A percentile compares a stretch with the other conserved stretches of the same genome.
phyloP scores from a whole-genome alignment of 2,329 filamentous ascomycete species.

The Arthrobotrys sphaeroides region DNA sequence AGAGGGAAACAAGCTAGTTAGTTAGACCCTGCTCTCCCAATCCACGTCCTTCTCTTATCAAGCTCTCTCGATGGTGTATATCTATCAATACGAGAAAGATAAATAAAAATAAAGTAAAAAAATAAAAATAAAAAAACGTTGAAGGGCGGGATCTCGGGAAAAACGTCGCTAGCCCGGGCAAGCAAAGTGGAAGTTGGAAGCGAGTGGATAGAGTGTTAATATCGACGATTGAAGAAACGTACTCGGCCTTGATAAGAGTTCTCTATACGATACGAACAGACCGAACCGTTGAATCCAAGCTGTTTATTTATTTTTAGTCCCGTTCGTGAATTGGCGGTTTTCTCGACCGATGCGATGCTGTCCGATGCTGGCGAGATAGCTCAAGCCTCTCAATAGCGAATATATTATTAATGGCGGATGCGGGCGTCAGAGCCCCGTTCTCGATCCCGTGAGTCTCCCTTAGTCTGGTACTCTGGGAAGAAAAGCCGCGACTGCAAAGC shows the following conservation, averaged over 20 bases:
- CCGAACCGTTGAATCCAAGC: background rate
- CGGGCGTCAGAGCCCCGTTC: conserved; percentile 11
- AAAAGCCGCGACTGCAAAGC: conserved; percentile 11
- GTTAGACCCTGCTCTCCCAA: conserved; percentile 29
- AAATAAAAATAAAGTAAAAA: conserved; percentile 5
- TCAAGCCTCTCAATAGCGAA: conserved; percentile 12
- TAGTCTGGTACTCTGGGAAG: conserved; percentile 14
- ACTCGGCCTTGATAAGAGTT: background rate
- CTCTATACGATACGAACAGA: background rate
- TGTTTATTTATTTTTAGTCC: background rate
- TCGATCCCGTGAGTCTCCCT: conserved; percentile 6
- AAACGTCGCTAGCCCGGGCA: conserved; percentile 13
- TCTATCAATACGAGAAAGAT: no score
- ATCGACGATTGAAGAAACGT: background rate
- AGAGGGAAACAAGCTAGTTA: conserved; percentile 9
- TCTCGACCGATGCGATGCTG: conserved; percentile 36
- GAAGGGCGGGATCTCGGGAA: conserved; percentile 39
- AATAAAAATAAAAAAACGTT: conserved; percentile 21
- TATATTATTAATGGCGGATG: conserved; percentile 34
- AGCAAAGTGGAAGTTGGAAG: conserved; percentile 27
- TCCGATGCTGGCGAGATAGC: conserved; percentile 42
- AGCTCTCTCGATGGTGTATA: conserved; percentile 36
- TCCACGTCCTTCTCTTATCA: conserved; percentile 37
- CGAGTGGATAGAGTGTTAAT: conserved; percentile 37
- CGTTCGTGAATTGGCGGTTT: background rate